Percentiles rank a stretch among this genome's conserved stretches.
Evolutionary conservation across 73 alveolate genomes (phyloP).

Genomic region (Uronychia binucleata): DNA sequence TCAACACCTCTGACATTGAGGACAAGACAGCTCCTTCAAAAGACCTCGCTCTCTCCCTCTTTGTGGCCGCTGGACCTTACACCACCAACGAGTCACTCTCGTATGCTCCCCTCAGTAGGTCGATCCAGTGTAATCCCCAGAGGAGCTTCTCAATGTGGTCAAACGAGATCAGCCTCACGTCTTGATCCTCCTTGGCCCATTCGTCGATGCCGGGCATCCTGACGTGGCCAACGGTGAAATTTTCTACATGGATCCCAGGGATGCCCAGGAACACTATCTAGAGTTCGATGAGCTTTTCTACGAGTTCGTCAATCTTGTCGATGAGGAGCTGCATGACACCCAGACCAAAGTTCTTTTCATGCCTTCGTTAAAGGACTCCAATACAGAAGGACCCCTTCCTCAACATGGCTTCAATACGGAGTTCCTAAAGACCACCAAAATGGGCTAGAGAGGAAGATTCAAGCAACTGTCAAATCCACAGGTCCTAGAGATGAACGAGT

Average conservation of each 20-base stretch:
- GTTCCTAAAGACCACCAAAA: not conserved
- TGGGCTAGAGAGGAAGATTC: not conserved
- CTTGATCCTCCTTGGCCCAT: constrained; percentile 52
- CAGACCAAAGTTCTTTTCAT: constrained; percentile 34
- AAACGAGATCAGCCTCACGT: constrained; percentile 46
- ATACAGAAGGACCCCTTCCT: not conserved
- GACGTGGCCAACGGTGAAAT: constrained; percentile 30
- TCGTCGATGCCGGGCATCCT: constrained; percentile 36
- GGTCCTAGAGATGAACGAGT: constrained; percentile 18
- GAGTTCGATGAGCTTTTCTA: constrained; percentile 31
- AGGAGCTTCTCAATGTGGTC: constrained; percentile 19
- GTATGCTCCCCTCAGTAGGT: constrained; percentile 12
- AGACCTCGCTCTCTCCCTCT: constrained; percentile 12
- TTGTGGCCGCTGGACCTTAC: constrained; percentile 57
- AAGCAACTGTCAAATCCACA: constrained; percentile 3
- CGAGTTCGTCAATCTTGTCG: constrained; percentile 11
- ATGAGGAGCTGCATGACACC: constrained; percentile 1
- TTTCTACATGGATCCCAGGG: constrained; percentile 10
- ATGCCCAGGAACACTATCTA: constrained; percentile 6
- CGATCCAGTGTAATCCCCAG: not conserved
- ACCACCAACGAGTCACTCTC: constrained; percentile 19
- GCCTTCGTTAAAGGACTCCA: not conserved
- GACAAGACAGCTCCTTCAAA: constrained; percentile 1
- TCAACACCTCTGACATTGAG: not conserved
- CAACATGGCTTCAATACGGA: not conserved